phyloP scores from a whole-genome alignment of 108 stramenopile species.

The Conticribra weissflogii region DNA sequence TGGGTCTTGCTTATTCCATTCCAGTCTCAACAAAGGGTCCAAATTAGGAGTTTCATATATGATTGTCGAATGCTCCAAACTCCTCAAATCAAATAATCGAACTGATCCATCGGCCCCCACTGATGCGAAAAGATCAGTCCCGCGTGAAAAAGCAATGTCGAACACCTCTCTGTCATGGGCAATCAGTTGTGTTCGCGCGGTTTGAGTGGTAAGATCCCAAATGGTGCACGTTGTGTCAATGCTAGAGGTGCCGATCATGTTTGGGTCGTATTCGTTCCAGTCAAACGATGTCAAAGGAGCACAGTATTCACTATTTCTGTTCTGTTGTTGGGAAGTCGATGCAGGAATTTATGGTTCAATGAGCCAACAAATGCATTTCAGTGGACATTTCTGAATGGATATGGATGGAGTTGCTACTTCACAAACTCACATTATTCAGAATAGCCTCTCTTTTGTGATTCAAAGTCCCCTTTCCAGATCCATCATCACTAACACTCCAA shows the following conservation, averaged over 20 bases:
- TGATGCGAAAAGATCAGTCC: constrained; percentile 95
- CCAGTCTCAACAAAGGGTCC: constrained; percentile 91
- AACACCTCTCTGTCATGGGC: constrained; percentile 99
- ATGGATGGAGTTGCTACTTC: too few species aligned
- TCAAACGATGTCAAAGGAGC: constrained; percentile 95
- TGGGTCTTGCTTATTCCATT: constrained; percentile 99
- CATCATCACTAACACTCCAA: constrained; percentile 80
- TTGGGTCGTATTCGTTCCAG: constrained; percentile 80
- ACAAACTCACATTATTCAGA: constrained; percentile 78
- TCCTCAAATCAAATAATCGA: constrained; percentile 96
- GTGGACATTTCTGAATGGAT: too few species aligned
- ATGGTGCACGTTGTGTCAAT: constrained; percentile 99
- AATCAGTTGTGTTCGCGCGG: constrained; percentile 94
- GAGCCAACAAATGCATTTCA: background rate
- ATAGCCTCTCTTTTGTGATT: constrained; percentile 81
- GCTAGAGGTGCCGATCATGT: constrained; percentile 60
- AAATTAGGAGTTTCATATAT: constrained; percentile 95
- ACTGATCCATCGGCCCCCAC: constrained; percentile 98
- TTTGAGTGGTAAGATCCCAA: constrained; percentile 92
- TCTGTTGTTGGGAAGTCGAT: constrained; percentile 36
- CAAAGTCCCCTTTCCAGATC: constrained; percentile 38
- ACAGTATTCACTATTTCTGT: constrained; percentile 97
- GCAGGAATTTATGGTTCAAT: background rate
- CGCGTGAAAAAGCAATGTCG: constrained; percentile 93
- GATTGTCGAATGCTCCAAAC: constrained; percentile 96